Evolutionary conservation across 345 rosid genomes (phyloP).

Genomic region (Hevea brasiliensis): DNA sequence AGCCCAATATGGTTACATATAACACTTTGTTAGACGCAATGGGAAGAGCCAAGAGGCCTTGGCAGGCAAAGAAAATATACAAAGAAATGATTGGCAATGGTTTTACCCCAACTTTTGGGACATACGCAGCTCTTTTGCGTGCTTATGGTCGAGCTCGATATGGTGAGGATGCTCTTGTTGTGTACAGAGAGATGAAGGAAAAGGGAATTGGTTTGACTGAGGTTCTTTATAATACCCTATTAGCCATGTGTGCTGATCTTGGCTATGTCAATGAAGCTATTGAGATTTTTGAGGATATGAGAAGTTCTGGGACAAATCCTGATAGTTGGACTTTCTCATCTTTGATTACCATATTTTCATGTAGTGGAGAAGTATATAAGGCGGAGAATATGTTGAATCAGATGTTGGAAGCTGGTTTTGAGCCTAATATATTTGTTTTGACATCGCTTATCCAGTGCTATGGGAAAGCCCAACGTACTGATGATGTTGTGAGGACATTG

Average conservation of each 20-base stretch:
- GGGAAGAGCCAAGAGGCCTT: conserved; percentile 97
- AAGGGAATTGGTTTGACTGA: conserved; percentile 58
- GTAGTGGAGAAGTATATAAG: conserved; percentile 73
- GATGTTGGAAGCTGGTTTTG: conserved; percentile 78
- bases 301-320: conserved; percentile 53
- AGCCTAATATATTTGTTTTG: conserved; percentile 76
- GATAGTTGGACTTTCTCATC: conserved; percentile 97
- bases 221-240: conserved; percentile 71
- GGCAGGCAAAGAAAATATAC: conserved; percentile 74
- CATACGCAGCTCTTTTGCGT: conserved; percentile 70
- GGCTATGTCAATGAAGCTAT: conserved; percentile 68
- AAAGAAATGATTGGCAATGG: conserved; percentile 68
- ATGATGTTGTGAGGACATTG: conserved; percentile 72
- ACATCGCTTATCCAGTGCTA: conserved; percentile 96
- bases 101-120: conserved; percentile 53
- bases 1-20: conserved; percentile 62
- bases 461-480: conserved; percentile 70
- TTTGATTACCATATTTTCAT: conserved; percentile 70
- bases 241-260: conserved; percentile 89
- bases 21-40: conserved; percentile 80
- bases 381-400: conserved; percentile 69
- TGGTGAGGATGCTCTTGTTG: conserved; percentile 65
- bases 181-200: conserved; percentile 81
- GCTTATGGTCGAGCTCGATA: conserved; percentile 85
- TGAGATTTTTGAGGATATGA: conserved; percentile 71